Percentiles rank a stretch among this genome's conserved stretches.
These are phyloP conservation scores for Cyberlindnera saturnus DNA, from an alignment of 805 yeast species.

Conservation along the genomic window DNA sequence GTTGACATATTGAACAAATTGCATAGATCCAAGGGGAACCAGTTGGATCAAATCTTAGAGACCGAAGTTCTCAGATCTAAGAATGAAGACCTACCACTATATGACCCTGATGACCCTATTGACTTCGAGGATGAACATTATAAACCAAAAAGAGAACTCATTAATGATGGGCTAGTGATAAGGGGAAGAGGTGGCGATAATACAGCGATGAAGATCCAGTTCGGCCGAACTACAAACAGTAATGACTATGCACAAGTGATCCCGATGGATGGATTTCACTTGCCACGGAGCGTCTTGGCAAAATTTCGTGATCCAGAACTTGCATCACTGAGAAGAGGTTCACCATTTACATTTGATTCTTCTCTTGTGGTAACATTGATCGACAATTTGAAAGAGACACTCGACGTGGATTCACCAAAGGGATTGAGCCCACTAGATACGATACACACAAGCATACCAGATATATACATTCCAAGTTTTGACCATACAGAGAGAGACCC, in stretches of 20 bases:
- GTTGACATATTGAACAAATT: constrained; percentile 33
- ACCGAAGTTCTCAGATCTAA: constrained; percentile 2
- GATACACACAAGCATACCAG: constrained; percentile 22
- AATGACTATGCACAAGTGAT: constrained; percentile 35
- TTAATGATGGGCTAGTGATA: constrained; percentile 6
- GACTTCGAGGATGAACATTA: constrained; percentile 18
- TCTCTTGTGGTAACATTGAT: constrained; percentile 9
- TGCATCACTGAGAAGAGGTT: constrained; percentile 68
- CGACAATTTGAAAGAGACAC: constrained; percentile 11
- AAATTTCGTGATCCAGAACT: constrained; percentile 45
- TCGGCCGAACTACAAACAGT: background rate
- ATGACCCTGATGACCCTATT: constrained; percentile 2
- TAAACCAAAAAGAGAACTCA: constrained; percentile 9
- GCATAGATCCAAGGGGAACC: constrained; percentile 15
- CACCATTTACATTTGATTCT: constrained; percentile 79
- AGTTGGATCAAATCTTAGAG: background rate
- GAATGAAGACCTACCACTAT: constrained; percentile 9
- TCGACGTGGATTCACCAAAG: constrained; percentile 5
- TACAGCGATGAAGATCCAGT: constrained; percentile 17
- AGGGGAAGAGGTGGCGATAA: constrained; percentile 23
- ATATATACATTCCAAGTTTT: constrained; percentile 58
- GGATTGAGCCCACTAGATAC: constrained; percentile 8
- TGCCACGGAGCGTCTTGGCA: constrained; percentile 43
- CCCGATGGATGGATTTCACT: constrained; percentile 77
- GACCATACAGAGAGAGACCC: constrained; percentile 77